Percentiles rank a stretch among this genome's conserved stretches.
phyloP scores from a whole-genome alignment of 2,329 filamentous ascomycete genomes.

The Calonectria honghensis region DNA sequence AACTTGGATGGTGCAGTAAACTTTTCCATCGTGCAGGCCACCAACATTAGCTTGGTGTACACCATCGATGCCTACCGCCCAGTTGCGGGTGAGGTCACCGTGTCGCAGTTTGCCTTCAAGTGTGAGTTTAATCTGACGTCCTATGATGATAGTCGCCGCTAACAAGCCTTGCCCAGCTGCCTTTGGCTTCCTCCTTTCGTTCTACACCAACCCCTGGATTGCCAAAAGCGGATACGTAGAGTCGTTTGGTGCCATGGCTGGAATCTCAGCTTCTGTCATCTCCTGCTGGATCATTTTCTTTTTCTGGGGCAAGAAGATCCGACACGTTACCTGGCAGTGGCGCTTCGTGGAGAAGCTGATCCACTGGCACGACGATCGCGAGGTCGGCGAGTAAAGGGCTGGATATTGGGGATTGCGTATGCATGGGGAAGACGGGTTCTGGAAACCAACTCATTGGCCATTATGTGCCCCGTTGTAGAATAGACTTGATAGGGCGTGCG shows the following conservation, averaged over 20 bases:
- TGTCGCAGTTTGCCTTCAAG: constrained; percentile 67
- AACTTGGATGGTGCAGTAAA: constrained; percentile 58
- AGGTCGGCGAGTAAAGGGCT: constrained; percentile 42
- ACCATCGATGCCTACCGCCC: constrained; percentile 48
- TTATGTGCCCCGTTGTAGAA: neutral
- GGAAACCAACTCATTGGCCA: neutral
- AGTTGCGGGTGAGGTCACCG: constrained; percentile 46
- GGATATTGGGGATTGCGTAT: neutral
- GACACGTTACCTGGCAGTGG: constrained; percentile 39
- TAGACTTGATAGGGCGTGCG: neutral
- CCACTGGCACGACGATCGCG: constrained; percentile 44
- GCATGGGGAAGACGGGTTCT: neutral
- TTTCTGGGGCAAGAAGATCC: constrained; percentile 66
- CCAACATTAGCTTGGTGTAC: constrained; percentile 48
- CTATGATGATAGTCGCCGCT: neutral
- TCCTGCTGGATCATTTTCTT: constrained; percentile 69
- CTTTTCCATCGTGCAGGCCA: constrained; percentile 46
- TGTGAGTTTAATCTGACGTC: constrained; percentile 45
- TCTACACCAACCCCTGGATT: constrained; percentile 76
- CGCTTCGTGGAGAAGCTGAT: constrained; percentile 38
- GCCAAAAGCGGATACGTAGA: constrained; percentile 65
- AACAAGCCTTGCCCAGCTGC: constrained; percentile 53
- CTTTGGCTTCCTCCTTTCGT: constrained; percentile 74
- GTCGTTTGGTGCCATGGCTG: constrained; percentile 72
- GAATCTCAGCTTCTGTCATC: constrained; percentile 67